A percentile compares a stretch with the other conserved stretches of the same genome.
Evolutionary conservation across 2,329 filamentous ascomycete genomes (phyloP).

Genomic region (Emmonsiellopsis sp.): DNA sequence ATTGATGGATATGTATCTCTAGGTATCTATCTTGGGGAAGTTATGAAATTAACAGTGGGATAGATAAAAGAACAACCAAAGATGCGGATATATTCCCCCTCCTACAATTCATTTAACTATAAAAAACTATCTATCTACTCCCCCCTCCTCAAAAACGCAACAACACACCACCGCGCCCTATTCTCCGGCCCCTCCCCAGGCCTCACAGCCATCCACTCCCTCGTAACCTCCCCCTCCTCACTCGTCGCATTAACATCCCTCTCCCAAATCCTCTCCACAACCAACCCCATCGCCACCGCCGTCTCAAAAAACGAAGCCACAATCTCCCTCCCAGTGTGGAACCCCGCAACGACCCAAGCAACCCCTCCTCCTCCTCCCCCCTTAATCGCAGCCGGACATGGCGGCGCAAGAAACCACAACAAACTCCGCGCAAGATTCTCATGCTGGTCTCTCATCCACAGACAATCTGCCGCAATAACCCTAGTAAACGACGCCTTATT

Average conservation of each 20-base stretch:
- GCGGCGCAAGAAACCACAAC: constrained; percentile 44
- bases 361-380: constrained; percentile 45
- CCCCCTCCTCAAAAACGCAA: constrained; percentile 35
- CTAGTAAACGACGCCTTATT: constrained; percentile 39
- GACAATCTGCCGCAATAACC: constrained; percentile 52
- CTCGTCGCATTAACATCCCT: constrained; percentile 39
- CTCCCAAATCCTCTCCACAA: constrained; percentile 46
- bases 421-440: constrained; percentile 47
- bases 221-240: constrained; percentile 34
- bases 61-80: neutral
- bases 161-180: constrained; percentile 49
- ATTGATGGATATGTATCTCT: neutral
- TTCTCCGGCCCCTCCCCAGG: constrained; percentile 42
- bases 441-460: constrained; percentile 52
- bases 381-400: constrained; percentile 53
- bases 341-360: constrained; percentile 45
- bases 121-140: neutral
- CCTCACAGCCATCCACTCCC: constrained; percentile 34
- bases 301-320: constrained; percentile 49
- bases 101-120: constrained; percentile 1
- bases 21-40: neutral
- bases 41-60: neutral
- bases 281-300: constrained; percentile 34
- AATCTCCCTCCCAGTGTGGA: constrained; percentile 50
- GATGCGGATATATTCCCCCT: too few species aligned